Evolutionary conservation across 2,329 filamentous ascomycete species (phyloP), one percentile per base, ranked within the genome.

Genomic region (Byssoonygena ceratinophila): DNA sequence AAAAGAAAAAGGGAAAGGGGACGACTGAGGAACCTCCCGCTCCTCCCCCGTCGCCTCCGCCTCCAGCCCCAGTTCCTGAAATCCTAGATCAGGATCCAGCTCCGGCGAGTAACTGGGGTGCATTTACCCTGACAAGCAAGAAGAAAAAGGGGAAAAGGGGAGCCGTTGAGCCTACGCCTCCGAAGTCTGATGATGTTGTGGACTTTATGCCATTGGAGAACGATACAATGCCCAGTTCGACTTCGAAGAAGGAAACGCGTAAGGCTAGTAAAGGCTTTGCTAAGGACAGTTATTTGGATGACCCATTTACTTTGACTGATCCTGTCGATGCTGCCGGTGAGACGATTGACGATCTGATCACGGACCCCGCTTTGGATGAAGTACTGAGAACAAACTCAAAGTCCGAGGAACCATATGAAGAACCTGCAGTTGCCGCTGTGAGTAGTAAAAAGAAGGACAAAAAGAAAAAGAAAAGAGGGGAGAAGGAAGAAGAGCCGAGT

Each of bases 1-100:
- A 78, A 64, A 71, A 71, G 52, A 74, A 73, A 57, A 77, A 78
- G 64, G 71, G 71, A 52, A 74, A 72, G 57, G 72, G 71, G 44
- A 64, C 44, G 55, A 64, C 55, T 64, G 54, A 68, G 70, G 54
- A 66, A 68, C 40, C 62, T 69, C 46, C 12, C 14, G 32, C 12
- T n/a, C 34, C 68, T 63, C 56, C 41, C 11, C 63, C 63, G 29
- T n/a, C n/a, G 9, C 27, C 27, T 9, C 63, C 60, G 7, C 47
- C 37, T n/a, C 63, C 63, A n/a, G 37, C 3, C 5, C 62, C 66
- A 0, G 65, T 66, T 23, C 47, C 39, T 27, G 49, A 51, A 37
- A 49, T 39, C 31, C 29, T 16, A 11, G 53, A 52, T 9, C 63
- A 61, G 1, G 64, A 48, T 5, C 61, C 61, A 3, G 65, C 66